Base-by-base conservation (phyloP, 228 moss, liverwort and hornwort species). In the Sphagnum magellanicum region DNA sequence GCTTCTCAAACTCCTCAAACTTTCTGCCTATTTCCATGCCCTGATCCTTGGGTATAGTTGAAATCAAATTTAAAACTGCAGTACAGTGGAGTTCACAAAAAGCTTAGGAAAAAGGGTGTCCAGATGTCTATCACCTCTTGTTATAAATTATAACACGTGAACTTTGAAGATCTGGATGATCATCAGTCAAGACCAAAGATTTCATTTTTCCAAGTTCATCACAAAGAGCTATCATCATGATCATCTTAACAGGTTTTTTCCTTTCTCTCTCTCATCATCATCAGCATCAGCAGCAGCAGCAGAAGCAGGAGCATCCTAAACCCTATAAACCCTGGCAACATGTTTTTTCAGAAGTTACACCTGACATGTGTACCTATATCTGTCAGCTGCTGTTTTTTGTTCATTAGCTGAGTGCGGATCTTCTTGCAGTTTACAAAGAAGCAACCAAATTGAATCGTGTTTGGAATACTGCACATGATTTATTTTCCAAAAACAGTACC, bases 1-100 rank as follows among this genome's bases (percentile, higher is more conserved):
- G 83, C 75, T 79, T 90, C 59, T 94, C 89, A 75, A 84, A 74
- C 51, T 80, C 83, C 57, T 90, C 94, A 77, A 94, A 94, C 76
- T 86, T 86, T 7, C 70, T 73, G 52, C 78, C 82, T 64, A 91
- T 88, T 65, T 91, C 83, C 48, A 66, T 63, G 9, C 92, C 92
- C 3, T 87, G 49, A 0, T 80, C 73, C 72, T 92, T 92, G 61
- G 95, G 95, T 55, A 48, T 76, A 73, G 75, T 87, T 0, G 87
- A 76, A 61, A 95, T 88, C 76, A 92, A 80, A 47, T 69, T n/a
- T n/a, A 87, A 62, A 59, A 92, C 92, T 95, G 67, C 70, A 49
- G 32, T 3, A 32, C 32, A 32, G 32, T 32, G 32, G 32, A 53
- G 46, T 46, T 60, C 47, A 73, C 74, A 61, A 59, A 67, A 57